Evolutionary conservation across 2,329 filamentous ascomycete genomes (phyloP), one percentile per base, ranked within the genome.

Genomic region (Paraphaeosphaeria sporulosa): DNA sequence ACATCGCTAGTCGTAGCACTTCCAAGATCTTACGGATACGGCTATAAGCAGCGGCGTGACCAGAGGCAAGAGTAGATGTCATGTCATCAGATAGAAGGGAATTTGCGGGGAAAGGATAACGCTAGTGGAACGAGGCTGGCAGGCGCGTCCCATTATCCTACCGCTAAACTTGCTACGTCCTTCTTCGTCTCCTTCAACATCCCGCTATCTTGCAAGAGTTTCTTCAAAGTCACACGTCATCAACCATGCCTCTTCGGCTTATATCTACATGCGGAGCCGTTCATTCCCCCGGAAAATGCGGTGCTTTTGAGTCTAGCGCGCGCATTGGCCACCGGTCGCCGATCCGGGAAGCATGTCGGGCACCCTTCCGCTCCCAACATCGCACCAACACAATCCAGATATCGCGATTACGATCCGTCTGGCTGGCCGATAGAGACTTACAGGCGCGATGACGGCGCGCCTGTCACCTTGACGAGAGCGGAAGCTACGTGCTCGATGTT

Each of bases 401-500:
- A 34, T 32, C 27, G 47, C 47, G 27, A 34, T 32, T 6, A 19
- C 47, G 4, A 21, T 2, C 27, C 12, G 19, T 3, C 47, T n/a
- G 8, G 27, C 27, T 19, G 32, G 1, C 12, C 3, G 17, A 19
- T 15, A 34, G 27, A 48, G 12, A 23, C 43, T 57, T n/a, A 54
- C 32, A 49, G 56, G 47, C 34, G 21, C 42, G 27, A 40, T 34
- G 42, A 17, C 48, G 32, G 32, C 32, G 51, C 42, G 40, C 21
- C 19, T 54, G 13, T 61, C 3, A 68, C 64, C 17, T 62, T 50
- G 30, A 68, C 61, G 47, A 72, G 66, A 10, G 69, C 64, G 25
- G 43, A 51, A 36, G 69, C 69, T 51, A 70, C 60, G 30, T 38
- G 57, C 12, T 63, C 61, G 8, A 71, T 56, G 34, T 68, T 69